Evolutionary conservation across 345 rosid species (phyloP).

Genomic region (Populus davidiana): DNA sequence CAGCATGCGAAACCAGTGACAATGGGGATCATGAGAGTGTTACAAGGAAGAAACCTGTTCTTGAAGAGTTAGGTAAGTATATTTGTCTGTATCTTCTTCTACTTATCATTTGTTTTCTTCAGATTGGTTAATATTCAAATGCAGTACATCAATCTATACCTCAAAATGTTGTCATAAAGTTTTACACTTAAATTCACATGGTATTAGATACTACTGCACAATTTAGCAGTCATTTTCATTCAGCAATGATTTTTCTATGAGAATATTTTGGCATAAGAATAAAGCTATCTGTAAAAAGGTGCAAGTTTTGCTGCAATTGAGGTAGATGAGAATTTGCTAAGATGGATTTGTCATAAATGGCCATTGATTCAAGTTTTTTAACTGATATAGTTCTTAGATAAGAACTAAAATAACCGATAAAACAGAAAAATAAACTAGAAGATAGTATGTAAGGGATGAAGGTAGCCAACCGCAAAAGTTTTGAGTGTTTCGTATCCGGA

Average conservation of each 20-base stretch:
- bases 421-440: too few species aligned
- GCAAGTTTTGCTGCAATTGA: not conserved
- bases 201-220: too few species aligned
- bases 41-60: slow-evolving; percentile 32
- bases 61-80: slow-evolving; percentile 61
- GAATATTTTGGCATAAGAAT: not conserved
- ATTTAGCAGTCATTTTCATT: not conserved
- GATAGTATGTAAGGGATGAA: too few species aligned
- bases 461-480: too few species aligned
- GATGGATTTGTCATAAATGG: not conserved
- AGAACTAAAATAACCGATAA: not conserved
- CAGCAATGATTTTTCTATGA: not conserved
- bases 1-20: slow-evolving; percentile 13
- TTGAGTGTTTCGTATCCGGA: too few species aligned
- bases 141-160: not conserved
- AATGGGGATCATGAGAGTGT: slow-evolving; percentile 17
- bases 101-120: not conserved
- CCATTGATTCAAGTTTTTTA: not conserved
- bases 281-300: not conserved
- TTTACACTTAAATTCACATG: too few species aligned
- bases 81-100: not conserved
- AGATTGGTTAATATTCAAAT: not conserved
- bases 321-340: not conserved
- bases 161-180: too few species aligned
- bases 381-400: not conserved